Conservation (phyloP, 352 stramenopile genomes). For the Globisporangium takayamanum region DNA sequence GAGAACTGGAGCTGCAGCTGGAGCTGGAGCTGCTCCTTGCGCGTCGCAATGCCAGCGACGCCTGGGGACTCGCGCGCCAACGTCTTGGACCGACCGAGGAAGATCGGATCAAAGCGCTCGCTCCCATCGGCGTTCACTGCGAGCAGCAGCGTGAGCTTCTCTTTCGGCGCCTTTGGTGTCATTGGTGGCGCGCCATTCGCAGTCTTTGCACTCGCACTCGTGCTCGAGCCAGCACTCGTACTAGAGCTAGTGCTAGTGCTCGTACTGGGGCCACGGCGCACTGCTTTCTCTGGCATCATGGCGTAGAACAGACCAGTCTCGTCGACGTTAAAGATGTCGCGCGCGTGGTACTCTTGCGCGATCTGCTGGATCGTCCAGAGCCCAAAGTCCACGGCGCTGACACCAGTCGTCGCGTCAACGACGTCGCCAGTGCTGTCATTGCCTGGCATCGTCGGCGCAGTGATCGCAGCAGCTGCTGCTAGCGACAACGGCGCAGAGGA, state of each 20-base stretch:
- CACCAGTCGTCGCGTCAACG: too few species aligned
- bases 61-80: background rate
- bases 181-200: background rate
- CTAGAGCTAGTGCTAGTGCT: background rate
- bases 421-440: too few species aligned
- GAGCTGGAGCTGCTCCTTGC: background rate
- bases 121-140: conserved; percentile 21
- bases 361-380: conserved; percentile 7
- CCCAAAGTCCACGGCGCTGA: background rate
- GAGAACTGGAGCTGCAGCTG: background rate
- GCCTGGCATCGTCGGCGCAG: background rate
- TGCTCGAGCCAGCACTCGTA: background rate
- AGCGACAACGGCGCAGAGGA: background rate
- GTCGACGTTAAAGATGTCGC: conserved; percentile 9
- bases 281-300: conserved; percentile 6
- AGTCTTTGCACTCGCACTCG: background rate
- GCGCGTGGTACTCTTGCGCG: conserved; percentile 7
- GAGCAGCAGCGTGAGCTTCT: conserved; percentile 15
- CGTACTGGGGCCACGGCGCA: background rate
- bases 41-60: background rate
- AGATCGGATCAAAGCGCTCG: conserved; percentile 21
- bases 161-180: background rate
- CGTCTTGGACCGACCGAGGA: conserved; percentile 15
- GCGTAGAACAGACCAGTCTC: conserved; percentile 10
- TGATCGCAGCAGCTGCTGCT: background rate